Evolutionary conservation across 83 land plant species (phyloP), one percentile per base, ranked within the genome.

Genomic region (Picea abies): DNA sequence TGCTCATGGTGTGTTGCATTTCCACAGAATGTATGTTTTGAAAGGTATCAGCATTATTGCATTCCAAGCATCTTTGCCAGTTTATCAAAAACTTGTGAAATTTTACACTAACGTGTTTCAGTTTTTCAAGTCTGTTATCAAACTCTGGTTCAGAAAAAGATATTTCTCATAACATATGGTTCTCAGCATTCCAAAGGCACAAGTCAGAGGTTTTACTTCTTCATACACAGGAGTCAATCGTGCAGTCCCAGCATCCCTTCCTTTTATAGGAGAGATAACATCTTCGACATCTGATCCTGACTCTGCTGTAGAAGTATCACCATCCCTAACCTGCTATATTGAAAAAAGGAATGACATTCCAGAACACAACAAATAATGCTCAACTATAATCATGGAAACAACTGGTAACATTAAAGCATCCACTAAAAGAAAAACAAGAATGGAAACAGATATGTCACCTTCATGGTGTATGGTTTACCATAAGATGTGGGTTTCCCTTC

Each of bases 251-350:
- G 71, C 63, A 77, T 64, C 68, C 63, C 82, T 86, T 37, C 49
- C 15, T 62, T 70, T 81, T 12, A 71, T n/a, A 39, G 88, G 84
- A 76, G 87, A 85, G 66, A 52, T 84, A 78, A 80, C 78, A 78
- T 86, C 91, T 81, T 92, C 91, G 64, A 79, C 75, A 89, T 91
- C 88, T 76, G 89, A 87, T 47, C 90, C 93, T 52, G 90, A 85
- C 72, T 89, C 91, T 60, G 81, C 89, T 19, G 84, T 82, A 58
- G 86, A 86, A 67, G 90, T 78, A 80, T 84, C 84, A 73, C 81
- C 76, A 56, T 63, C 52, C 70, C 90, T 90, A 39, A 88, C 87
- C 93, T 90, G 83, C 17, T 20, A 64, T 23, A 64, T 26, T 78
- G 63, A 78, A 47, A 23, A 20, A 23, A 78, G 63, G 32, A 78